Conservation (phyloP, 2,329 filamentous ascomycete genomes). For the Lecanoromycetidae sp. region DNA sequence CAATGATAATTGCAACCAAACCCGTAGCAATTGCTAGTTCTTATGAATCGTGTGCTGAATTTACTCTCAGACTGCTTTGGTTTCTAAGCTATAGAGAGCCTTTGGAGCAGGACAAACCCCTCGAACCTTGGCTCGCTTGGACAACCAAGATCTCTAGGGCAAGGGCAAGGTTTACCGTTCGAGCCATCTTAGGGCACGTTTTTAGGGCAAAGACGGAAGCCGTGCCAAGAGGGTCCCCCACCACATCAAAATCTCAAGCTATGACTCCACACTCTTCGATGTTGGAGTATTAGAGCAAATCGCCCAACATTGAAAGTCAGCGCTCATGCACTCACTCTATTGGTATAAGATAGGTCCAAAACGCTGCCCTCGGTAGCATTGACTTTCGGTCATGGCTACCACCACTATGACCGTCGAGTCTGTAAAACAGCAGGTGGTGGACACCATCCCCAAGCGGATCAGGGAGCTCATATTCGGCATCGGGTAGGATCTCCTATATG, state of each 20-base stretch:
- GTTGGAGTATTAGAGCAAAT: not conserved
- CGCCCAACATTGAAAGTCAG: not conserved
- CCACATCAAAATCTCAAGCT: not conserved
- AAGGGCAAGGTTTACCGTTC: not conserved
- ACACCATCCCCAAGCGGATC: constrained; percentile 81
- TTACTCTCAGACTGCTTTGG: too few species aligned
- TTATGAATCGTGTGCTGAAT: too few species aligned
- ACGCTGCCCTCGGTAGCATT: not conserved
- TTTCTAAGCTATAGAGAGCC: too few species aligned
- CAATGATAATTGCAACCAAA: too few species aligned
- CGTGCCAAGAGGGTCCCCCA: too few species aligned
- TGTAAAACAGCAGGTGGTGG: constrained; percentile 80
- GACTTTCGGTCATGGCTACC: constrained; percentile 9
- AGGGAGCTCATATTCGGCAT: constrained; percentile 90
- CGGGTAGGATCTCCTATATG: constrained; percentile 44
- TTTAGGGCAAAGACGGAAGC: too few species aligned
- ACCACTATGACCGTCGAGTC: constrained; percentile 7
- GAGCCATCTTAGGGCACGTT: not conserved
- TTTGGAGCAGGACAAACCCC: too few species aligned
- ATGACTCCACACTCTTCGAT: constrained; percentile 1
- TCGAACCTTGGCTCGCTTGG: too few species aligned
- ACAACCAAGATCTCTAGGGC: too few species aligned
- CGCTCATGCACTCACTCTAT: constrained; percentile 5
- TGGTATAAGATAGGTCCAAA: not conserved
- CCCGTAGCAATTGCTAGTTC: too few species aligned